Percentiles rank a stretch among this genome's conserved stretches.
Conservation (phyloP, 2,329 filamentous ascomycete genomes). For the Alternaria brassicicola region DNA sequence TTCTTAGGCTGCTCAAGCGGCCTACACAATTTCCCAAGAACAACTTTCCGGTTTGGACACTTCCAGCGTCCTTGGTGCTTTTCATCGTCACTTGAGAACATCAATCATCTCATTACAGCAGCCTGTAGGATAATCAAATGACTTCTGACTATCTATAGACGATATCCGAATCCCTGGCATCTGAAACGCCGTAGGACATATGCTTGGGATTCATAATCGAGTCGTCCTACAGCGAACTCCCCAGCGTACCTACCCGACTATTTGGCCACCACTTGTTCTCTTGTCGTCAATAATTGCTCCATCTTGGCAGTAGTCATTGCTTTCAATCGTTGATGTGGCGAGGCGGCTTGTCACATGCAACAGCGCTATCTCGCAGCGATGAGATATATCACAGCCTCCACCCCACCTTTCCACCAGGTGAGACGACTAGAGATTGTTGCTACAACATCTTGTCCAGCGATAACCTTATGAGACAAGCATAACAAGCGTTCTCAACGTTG, state of each 20-base stretch:
- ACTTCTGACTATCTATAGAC: not conserved
- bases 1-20: too few species aligned
- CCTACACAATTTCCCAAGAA: too few species aligned
- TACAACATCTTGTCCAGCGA: not conserved
- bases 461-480: not conserved
- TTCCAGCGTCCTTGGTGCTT: not conserved
- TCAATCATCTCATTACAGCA: not conserved
- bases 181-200: not conserved
- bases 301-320: not conserved
- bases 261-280: not conserved
- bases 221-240: not conserved
- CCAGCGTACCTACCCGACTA: not conserved
- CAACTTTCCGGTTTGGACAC: too few species aligned
- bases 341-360: constrained; percentile 1
- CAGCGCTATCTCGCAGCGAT: constrained; percentile 6
- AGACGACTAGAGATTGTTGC: not conserved
- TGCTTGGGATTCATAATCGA: not conserved
- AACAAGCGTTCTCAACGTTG: not conserved
- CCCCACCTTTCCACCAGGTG: not conserved
- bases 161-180: not conserved
- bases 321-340: not conserved
- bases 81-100: not conserved
- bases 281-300: not conserved
- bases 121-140: not conserved
- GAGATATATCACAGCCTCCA: not conserved